A percentile compares a stretch with the other conserved stretches of the same genome.
phyloP scores from a whole-genome alignment of 129 eudicot genomes.

The Helianthus tuberosus region DNA sequence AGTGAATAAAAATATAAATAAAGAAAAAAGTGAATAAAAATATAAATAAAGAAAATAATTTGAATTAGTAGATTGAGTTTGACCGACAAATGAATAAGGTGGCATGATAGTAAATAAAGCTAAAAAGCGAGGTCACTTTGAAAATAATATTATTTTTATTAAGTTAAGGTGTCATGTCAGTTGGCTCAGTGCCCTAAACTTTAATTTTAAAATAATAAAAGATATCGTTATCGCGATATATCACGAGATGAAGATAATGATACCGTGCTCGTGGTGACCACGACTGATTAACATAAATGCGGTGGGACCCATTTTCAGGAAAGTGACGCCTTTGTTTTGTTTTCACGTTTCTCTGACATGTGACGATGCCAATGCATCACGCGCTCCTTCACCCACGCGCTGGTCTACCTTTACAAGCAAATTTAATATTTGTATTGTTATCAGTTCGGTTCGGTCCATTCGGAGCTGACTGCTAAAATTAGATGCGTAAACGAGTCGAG shows the following conservation, averaged over 20 bases:
- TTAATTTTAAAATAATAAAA: neutral
- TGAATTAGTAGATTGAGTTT: conserved; percentile 12
- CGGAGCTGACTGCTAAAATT: too few species aligned
- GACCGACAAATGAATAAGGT: conserved; percentile 21
- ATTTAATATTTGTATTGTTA: too few species aligned
- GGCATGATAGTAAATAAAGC: conserved; percentile 22
- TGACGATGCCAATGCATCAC: neutral
- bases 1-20: neutral
- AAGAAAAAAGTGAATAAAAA: neutral
- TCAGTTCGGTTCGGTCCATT: too few species aligned
- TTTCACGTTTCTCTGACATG: conserved; percentile 41
- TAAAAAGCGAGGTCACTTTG: neutral
- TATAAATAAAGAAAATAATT: neutral
- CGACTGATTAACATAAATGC: conserved; percentile 25
- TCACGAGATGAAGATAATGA: conserved; percentile 3
- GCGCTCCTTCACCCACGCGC: conserved; percentile 20
- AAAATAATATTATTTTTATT: neutral
- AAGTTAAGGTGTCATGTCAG: conserved; percentile 42
- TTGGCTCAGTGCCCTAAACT: conserved; percentile 35
- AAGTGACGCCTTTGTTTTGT: conserved; percentile 43
- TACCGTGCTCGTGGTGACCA: conserved; percentile 44
- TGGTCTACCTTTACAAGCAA: neutral
- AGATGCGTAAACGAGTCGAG: too few species aligned
- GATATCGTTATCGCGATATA: conserved; percentile 20
- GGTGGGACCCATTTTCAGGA: conserved; percentile 26